A percentile compares a stretch with the other conserved stretches of the same genome.
phyloP scores from a whole-genome alignment of 257 asterid genomes.

The Vinca minor region DNA sequence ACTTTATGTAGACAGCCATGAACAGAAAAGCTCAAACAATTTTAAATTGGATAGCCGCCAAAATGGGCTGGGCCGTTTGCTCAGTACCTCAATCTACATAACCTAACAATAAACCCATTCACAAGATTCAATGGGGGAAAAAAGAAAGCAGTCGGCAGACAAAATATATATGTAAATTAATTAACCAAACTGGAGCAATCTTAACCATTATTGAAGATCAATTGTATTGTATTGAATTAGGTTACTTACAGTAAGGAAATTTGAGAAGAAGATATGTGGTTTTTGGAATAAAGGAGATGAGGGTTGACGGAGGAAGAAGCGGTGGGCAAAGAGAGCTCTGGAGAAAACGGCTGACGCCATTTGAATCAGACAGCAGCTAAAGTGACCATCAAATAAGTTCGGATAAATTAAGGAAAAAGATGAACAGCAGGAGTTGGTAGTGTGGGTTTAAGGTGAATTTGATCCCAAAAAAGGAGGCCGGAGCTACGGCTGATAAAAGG shows the following conservation, averaged over 20 bases:
- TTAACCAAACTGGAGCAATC: background rate
- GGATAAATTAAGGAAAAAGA: background rate
- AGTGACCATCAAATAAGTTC: conserved; percentile 15
- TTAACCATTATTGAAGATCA: background rate
- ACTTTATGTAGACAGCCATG: too few relatives aligned
- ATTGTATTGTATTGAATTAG: background rate
- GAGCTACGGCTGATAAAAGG: too few relatives aligned
- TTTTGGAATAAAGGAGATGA: conserved; percentile 29
- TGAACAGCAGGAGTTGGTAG: too few relatives aligned
- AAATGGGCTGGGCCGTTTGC: too few relatives aligned
- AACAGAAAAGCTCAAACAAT: too few relatives aligned
- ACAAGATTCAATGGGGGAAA: too few relatives aligned
- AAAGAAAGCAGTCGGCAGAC: background rate
- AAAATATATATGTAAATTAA: background rate
- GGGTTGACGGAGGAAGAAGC: conserved; percentile 36
- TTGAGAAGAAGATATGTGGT: conserved; percentile 27
- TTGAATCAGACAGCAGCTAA: conserved; percentile 13
- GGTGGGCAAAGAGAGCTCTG: conserved; percentile 50
- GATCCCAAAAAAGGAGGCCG: background rate
- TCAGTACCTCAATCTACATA: too few relatives aligned
- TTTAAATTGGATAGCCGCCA: too few relatives aligned
- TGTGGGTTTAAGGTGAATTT: background rate
- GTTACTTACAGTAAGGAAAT: conserved; percentile 44
- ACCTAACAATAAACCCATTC: too few relatives aligned
- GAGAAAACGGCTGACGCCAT: conserved; percentile 69